These are phyloP conservation scores for Kodamaea laetipori DNA, from an alignment of 805 yeast genomes.

Conservation along the genomic window DNA sequence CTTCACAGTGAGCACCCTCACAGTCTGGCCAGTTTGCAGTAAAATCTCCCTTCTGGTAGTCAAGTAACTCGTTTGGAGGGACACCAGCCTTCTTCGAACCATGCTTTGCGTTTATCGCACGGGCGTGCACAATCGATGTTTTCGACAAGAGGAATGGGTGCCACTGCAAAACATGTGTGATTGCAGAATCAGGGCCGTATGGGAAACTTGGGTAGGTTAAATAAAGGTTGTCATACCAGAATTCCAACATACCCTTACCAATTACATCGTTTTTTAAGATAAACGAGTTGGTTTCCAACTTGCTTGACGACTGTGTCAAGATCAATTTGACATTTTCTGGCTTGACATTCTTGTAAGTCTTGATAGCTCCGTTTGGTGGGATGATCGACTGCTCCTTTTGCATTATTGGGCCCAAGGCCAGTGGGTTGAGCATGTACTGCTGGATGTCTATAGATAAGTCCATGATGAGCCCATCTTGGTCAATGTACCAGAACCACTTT, in stretches of 20 bases:
- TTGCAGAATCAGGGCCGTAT: slow-evolving; percentile 60
- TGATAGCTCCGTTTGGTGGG: slow-evolving; percentile 66
- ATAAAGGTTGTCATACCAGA: slow-evolving; percentile 74
- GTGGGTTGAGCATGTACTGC: slow-evolving; percentile 59
- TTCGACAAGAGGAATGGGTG: slow-evolving; percentile 79
- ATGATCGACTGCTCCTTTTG: slow-evolving; percentile 71
- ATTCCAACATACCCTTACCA: slow-evolving; percentile 72
- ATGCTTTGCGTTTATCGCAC: slow-evolving; percentile 37
- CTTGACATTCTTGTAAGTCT: slow-evolving; percentile 62
- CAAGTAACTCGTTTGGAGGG: slow-evolving; percentile 22
- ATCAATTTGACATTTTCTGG: slow-evolving; percentile 60
- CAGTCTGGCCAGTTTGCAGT: slow-evolving; percentile 65
- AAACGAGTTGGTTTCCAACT: slow-evolving; percentile 69
- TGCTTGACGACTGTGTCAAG: slow-evolving; percentile 67
- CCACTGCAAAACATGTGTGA: slow-evolving; percentile 93
- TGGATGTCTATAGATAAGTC: slow-evolving; percentile 62
- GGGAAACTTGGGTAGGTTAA: slow-evolving; percentile 66
- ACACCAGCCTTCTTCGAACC: slow-evolving; percentile 16
- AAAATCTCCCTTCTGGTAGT: slow-evolving; percentile 66
- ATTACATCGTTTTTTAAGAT: slow-evolving; percentile 65
- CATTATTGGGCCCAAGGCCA: slow-evolving; percentile 63
- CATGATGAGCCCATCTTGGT: slow-evolving; percentile 77
- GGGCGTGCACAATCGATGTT: slow-evolving; percentile 66
- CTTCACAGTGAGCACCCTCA: slow-evolving; percentile 53
- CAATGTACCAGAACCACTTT: slow-evolving; percentile 88